A percentile compares a stretch with the other conserved stretches of the same genome.
These are phyloP conservation scores for Heliocybe sulcata DNA, from an alignment of 1,284 basidiomycete genomes.

Conservation along the genomic window DNA sequence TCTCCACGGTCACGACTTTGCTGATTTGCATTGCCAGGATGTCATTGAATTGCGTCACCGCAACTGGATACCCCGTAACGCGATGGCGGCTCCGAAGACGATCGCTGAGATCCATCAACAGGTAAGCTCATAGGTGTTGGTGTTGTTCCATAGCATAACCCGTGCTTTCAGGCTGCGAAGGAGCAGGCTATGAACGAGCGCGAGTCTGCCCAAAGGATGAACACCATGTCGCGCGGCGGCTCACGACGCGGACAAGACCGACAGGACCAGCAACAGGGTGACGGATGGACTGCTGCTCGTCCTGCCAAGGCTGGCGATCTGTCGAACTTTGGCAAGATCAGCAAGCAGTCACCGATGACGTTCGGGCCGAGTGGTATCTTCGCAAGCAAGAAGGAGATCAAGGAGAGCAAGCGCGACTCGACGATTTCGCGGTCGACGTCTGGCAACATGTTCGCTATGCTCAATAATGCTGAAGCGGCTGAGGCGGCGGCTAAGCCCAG, in stretches of 20 bases:
- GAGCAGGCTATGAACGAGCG: slow-evolving; percentile 67
- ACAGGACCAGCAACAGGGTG: slow-evolving; percentile 43
- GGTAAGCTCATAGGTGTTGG: slow-evolving; percentile 3
- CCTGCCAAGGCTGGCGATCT: slow-evolving; percentile 82
- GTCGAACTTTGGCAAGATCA: slow-evolving; percentile 83
- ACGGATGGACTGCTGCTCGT: slow-evolving; percentile 87
- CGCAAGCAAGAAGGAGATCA: slow-evolving; percentile 63
- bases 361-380: slow-evolving; percentile 82
- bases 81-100: slow-evolving; percentile 78
- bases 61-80: slow-evolving; percentile 75
- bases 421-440: slow-evolving; percentile 75
- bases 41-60: slow-evolving; percentile 83
- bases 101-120: slow-evolving; percentile 44
- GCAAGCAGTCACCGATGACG: slow-evolving; percentile 52
- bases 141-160: background rate
- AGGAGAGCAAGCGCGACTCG: slow-evolving; percentile 49
- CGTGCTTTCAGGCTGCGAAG: slow-evolving; percentile 47
- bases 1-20: background rate
- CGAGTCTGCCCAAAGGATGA: slow-evolving; percentile 41
- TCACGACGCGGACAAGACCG: slow-evolving; percentile 86
- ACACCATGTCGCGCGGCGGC: slow-evolving; percentile 68
- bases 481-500: slow-evolving; percentile 43
- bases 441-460: slow-evolving; percentile 85
- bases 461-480: slow-evolving; percentile 53
- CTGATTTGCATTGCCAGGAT: slow-evolving; percentile 17